Conservation (phyloP, 306 rosid genomes). For the Prunus salicina region DNA sequence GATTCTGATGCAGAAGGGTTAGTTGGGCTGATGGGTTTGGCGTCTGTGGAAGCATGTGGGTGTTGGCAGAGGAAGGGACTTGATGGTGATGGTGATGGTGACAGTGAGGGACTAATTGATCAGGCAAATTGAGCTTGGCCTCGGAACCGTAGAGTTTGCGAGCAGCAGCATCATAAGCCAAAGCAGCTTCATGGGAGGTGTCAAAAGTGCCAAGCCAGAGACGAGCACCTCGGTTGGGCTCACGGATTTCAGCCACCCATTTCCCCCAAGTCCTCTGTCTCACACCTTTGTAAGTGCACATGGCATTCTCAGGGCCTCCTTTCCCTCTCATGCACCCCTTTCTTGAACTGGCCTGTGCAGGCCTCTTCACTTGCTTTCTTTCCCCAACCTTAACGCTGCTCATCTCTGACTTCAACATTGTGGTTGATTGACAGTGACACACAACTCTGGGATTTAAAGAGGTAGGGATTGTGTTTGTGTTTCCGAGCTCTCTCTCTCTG, state of each 20-base stretch:
- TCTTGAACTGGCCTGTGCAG: slow-evolving; percentile 69
- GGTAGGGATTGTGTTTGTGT: neutral
- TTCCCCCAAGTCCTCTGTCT: slow-evolving; percentile 97
- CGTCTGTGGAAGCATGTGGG: neutral
- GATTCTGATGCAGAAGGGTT: neutral
- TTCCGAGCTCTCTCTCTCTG: too few relatives aligned
- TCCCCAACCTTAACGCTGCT: slow-evolving; percentile 15
- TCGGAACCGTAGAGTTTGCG: slow-evolving; percentile 69
- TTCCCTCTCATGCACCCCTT: slow-evolving; percentile 95
- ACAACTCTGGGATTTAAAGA: neutral
- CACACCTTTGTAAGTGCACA: slow-evolving; percentile 84
- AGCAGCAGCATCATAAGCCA: slow-evolving; percentile 82
- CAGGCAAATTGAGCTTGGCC: slow-evolving; percentile 82
- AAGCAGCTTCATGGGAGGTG: slow-evolving; percentile 73
- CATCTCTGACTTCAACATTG: slow-evolving; percentile 41
- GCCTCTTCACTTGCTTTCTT: slow-evolving; percentile 32
- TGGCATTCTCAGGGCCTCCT: slow-evolving; percentile 87
- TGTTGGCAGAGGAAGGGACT: neutral
- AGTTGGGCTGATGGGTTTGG: neutral
- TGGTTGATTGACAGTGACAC: neutral
- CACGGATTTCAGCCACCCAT: slow-evolving; percentile 98
- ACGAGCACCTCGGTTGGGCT: slow-evolving; percentile 86
- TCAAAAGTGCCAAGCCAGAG: slow-evolving; percentile 94
- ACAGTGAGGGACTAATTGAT: neutral
- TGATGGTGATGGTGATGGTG: neutral